phyloP scores from a whole-genome alignment of 257 asterid genomes.

The Galeopsis tetrahit region DNA sequence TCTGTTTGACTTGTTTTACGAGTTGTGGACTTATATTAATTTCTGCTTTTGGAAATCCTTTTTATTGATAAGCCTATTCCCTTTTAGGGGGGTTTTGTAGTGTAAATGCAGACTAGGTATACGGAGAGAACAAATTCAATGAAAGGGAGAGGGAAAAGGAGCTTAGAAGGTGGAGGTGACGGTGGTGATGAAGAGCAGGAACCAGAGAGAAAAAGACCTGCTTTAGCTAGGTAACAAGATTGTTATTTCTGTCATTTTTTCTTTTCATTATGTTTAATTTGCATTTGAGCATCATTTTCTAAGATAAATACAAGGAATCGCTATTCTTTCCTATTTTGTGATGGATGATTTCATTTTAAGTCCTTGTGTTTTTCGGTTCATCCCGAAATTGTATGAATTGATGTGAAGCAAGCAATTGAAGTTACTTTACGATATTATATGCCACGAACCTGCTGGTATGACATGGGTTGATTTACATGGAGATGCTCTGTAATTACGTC shows the following conservation, averaged over 20 bases:
- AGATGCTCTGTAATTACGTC: not conserved
- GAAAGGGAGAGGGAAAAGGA: slow-evolving; percentile 80
- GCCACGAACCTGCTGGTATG: not conserved
- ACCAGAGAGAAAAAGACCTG: slow-evolving; percentile 59
- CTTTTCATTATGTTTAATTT: slow-evolving; percentile 1
- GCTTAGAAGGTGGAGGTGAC: slow-evolving; percentile 67
- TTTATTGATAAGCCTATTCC: not conserved
- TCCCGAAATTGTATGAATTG: not conserved
- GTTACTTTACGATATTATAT: not conserved
- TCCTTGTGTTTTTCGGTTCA: not conserved
- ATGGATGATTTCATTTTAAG: not conserved
- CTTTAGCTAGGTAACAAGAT: slow-evolving; percentile 49
- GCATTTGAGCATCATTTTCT: not conserved
- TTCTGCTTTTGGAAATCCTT: slow-evolving; percentile 14
- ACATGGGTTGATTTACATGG: not conserved
- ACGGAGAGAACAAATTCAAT: slow-evolving; percentile 81
- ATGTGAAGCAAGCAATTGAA: not conserved
- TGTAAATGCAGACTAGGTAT: slow-evolving; percentile 85
- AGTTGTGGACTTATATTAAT: slow-evolving; percentile 12
- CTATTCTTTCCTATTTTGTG: slow-evolving; percentile 12
- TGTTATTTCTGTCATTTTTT: not conserved
- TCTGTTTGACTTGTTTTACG: slow-evolving; percentile 29
- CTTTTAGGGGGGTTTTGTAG: slow-evolving; percentile 33
- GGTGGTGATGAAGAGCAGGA: slow-evolving; percentile 68
- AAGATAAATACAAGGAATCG: slow-evolving; percentile 1